These are phyloP conservation scores for Davidsoniella virescens DNA, from an alignment of 2,329 filamentous ascomycete species.

Conservation along the genomic window DNA sequence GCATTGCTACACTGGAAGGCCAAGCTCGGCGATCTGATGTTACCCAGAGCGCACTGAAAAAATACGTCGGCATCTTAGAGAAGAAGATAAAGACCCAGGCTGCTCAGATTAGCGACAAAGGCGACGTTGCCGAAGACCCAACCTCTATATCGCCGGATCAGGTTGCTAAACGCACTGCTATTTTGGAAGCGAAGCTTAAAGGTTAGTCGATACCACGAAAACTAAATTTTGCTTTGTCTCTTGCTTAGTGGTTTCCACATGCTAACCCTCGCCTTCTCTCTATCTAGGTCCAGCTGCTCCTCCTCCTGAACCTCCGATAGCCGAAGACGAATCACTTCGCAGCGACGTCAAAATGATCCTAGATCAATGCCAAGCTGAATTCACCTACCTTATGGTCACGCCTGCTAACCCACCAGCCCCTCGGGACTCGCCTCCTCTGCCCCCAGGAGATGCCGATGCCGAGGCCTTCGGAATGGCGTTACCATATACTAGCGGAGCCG, in stretches of 20 bases:
- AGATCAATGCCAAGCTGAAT: conserved; percentile 48
- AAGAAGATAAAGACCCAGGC: conserved; percentile 73
- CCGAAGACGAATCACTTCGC: conserved; percentile 34
- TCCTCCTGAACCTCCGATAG: conserved; percentile 21
- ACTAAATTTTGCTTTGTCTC: not conserved
- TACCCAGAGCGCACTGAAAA: conserved; percentile 74
- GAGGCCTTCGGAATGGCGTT: conserved; percentile 33
- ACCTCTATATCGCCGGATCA: conserved; percentile 26
- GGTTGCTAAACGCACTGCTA: conserved; percentile 28
- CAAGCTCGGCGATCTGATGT: conserved; percentile 74
- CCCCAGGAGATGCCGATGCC: conserved; percentile 15
- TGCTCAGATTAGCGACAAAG: conserved; percentile 46
- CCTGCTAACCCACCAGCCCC: conserved; percentile 49
- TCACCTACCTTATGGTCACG: conserved; percentile 52
- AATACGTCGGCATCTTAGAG: conserved; percentile 81
- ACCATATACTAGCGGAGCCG: conserved; percentile 11
- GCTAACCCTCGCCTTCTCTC: not conserved
- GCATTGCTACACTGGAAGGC: conserved; percentile 88
- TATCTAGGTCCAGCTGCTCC: conserved; percentile 7
- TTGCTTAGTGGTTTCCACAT: not conserved
- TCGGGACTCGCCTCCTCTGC: conserved; percentile 43
- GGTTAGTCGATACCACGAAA: conserved; percentile 22
- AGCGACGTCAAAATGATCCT: conserved; percentile 43
- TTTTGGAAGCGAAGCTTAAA: conserved; percentile 40
- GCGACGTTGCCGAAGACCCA: conserved; percentile 24